These are phyloP conservation scores for Gloeostereum incarnatum DNA, from an alignment of 768 basidiomycete genomes.

Conservation along the genomic window DNA sequence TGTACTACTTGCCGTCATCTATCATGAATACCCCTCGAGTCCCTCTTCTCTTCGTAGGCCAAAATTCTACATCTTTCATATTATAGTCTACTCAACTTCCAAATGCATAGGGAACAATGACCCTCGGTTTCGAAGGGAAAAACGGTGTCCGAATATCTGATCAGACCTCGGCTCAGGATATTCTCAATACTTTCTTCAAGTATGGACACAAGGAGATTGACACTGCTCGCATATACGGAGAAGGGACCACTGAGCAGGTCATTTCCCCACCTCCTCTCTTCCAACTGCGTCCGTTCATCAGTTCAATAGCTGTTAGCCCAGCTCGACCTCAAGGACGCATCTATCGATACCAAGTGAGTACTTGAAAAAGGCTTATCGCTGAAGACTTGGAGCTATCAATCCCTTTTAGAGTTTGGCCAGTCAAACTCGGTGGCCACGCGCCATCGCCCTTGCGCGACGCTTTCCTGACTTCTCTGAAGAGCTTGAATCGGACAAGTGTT, in stretches of 20 bases:
- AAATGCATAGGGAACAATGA: conserved; percentile 36
- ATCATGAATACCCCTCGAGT: conserved; percentile 15
- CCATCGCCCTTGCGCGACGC: conserved; percentile 24
- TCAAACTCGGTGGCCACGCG: conserved; percentile 27
- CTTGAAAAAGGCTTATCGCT: neutral
- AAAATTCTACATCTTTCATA: neutral
- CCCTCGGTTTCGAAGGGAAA: conserved; percentile 30
- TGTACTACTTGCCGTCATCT: neutral
- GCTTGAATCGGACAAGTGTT: conserved; percentile 23
- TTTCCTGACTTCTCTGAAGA: conserved; percentile 25
- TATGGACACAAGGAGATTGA: conserved; percentile 37
- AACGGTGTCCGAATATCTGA: conserved; percentile 28
- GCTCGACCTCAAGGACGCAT: conserved; percentile 27
- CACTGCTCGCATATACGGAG: conserved; percentile 37
- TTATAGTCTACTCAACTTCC: neutral
- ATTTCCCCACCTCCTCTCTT: too few species aligned
- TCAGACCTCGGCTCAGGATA: conserved; percentile 26
- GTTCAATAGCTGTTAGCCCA: conserved; percentile 24
- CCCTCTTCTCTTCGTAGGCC: conserved; percentile 26
- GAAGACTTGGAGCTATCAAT: neutral
- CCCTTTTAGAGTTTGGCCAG: conserved; percentile 24
- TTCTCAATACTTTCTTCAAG: conserved; percentile 32
- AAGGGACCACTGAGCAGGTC: conserved; percentile 41
- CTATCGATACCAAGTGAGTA: conserved; percentile 40
- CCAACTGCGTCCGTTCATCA: too few species aligned